These are phyloP conservation scores for Linum trigynum DNA, from an alignment of 345 rosid species.

Conservation along the genomic window DNA sequence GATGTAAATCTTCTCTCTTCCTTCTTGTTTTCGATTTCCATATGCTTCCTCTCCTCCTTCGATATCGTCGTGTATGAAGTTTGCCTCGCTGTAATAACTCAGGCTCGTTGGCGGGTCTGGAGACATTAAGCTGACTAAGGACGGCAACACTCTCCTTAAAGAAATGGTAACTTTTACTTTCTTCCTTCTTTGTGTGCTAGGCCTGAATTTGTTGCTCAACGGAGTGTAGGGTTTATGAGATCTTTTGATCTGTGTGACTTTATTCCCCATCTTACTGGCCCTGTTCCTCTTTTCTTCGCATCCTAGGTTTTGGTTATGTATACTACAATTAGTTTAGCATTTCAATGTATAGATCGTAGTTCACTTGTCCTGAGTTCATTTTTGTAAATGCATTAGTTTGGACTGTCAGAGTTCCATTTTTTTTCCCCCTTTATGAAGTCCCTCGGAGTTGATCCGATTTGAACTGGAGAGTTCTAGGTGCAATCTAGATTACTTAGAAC, in stretches of 20 bases:
- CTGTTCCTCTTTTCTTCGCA: not conserved
- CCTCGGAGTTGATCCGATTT: not conserved
- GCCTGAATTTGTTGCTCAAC: no score
- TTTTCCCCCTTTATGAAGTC: not conserved
- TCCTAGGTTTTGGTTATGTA: not conserved
- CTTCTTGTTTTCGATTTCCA: not conserved
- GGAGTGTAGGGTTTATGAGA: not conserved
- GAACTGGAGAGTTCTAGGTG: not conserved
- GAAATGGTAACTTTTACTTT: conserved; percentile 55
- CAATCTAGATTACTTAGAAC: no score
- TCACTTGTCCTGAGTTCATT: not conserved
- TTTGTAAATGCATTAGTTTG: not conserved
- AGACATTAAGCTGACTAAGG: conserved; percentile 94
- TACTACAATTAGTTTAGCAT: not conserved
- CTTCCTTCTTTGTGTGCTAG: not conserved
- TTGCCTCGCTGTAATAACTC: not conserved
- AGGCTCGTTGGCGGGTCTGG: conserved; percentile 99
- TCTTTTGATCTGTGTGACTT: conserved; percentile 9
- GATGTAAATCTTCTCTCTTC: conserved; percentile 34
- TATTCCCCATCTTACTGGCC: not conserved
- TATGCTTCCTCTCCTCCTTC: not conserved
- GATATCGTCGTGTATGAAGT: not conserved
- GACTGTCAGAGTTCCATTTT: not conserved
- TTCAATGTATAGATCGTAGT: not conserved
- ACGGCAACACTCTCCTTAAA: conserved; percentile 87